Percentiles rank a stretch among this genome's conserved stretches.
Evolutionary conservation across 2,329 filamentous ascomycete genomes (phyloP).

Genomic region (Stagonosporopsis vannaccii): DNA sequence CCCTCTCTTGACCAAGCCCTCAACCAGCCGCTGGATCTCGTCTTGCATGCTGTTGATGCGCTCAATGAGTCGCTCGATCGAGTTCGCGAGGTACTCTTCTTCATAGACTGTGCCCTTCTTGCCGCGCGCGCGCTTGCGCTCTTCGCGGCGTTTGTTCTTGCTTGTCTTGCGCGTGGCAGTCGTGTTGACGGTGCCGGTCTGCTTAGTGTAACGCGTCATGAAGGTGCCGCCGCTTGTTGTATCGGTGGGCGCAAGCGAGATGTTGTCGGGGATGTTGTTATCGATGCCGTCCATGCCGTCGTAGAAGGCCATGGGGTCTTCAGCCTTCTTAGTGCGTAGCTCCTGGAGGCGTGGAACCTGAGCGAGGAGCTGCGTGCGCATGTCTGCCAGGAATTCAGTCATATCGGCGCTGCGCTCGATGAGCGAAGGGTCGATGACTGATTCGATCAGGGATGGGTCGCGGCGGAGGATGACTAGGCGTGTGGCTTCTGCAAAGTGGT

Average conservation of each 20-base stretch:
- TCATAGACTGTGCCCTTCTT: slow-evolving; percentile 98
- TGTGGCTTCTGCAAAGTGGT: slow-evolving; percentile 87
- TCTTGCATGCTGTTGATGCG: slow-evolving; percentile 75
- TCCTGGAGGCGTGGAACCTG: slow-evolving; percentile 88
- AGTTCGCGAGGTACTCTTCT: slow-evolving; percentile 94
- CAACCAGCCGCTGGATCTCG: slow-evolving; percentile 77
- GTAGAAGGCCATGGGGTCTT: slow-evolving; percentile 88
- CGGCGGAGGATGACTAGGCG: slow-evolving; percentile 72
- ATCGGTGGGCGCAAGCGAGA: slow-evolving; percentile 87
- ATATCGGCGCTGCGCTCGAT: slow-evolving; percentile 80
- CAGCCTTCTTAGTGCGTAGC: slow-evolving; percentile 78
- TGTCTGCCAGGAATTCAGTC: slow-evolving; percentile 93
- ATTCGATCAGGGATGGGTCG: slow-evolving; percentile 68
- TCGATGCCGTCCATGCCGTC: slow-evolving; percentile 65
- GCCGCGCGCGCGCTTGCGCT: slow-evolving; percentile 91
- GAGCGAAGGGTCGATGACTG: slow-evolving; percentile 78
- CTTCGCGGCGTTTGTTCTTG: slow-evolving; percentile 88
- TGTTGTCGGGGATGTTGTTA: slow-evolving; percentile 84
- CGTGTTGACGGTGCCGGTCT: slow-evolving; percentile 74
- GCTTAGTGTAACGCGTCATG: slow-evolving; percentile 90
- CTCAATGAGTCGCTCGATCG: slow-evolving; percentile 81
- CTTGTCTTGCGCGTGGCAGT: slow-evolving; percentile 79
- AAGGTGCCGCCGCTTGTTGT: slow-evolving; percentile 80
- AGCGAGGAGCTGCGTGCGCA: slow-evolving; percentile 80
- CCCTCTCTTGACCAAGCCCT: slow-evolving; percentile 76